Conservation (phyloP, 208 protist genomes). For the Crithidia acanthocephali region DNA sequence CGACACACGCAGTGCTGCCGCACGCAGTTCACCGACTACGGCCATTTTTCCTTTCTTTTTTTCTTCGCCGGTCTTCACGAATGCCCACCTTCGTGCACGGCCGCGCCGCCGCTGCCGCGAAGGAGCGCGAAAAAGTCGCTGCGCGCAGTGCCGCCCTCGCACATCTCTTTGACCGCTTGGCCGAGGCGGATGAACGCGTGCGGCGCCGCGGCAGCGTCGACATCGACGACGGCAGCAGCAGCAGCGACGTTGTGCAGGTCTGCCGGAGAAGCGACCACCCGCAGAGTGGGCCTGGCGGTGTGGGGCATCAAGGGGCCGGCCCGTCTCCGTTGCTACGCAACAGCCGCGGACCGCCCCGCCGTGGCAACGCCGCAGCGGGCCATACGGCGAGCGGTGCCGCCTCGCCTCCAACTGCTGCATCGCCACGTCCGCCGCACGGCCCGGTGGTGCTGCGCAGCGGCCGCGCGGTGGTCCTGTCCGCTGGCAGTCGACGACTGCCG, state of each 20-base stretch:
- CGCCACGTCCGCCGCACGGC: background rate
- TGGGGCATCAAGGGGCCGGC: background rate
- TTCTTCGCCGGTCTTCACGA: background rate
- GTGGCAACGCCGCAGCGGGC: background rate
- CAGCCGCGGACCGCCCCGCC: background rate
- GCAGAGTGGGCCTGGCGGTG: background rate
- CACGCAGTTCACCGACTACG: background rate
- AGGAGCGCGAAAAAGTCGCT: constrained; percentile 1
- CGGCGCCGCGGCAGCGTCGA: background rate
- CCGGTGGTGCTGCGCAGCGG: constrained; percentile 31
- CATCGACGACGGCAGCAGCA: background rate
- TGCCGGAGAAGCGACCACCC: background rate
- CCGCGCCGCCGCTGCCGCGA: background rate
- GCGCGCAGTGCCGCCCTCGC: constrained; percentile 24
- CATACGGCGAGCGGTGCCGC: background rate
- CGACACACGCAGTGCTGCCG: background rate
- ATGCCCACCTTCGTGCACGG: constrained; percentile 2
- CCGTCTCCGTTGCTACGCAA: background rate
- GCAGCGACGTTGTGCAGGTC: background rate
- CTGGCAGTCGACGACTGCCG: constrained; percentile 47
- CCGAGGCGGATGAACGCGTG: constrained; percentile 7
- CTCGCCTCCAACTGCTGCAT: background rate
- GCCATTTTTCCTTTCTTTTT: background rate
- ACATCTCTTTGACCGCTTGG: constrained; percentile 14
- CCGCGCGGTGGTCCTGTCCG: constrained; percentile 31